A percentile compares a stretch with the other conserved stretches of the same genome.
Conservation (phyloP, 1,139 yeast genomes). For the Meyerozyma smithsonii region DNA sequence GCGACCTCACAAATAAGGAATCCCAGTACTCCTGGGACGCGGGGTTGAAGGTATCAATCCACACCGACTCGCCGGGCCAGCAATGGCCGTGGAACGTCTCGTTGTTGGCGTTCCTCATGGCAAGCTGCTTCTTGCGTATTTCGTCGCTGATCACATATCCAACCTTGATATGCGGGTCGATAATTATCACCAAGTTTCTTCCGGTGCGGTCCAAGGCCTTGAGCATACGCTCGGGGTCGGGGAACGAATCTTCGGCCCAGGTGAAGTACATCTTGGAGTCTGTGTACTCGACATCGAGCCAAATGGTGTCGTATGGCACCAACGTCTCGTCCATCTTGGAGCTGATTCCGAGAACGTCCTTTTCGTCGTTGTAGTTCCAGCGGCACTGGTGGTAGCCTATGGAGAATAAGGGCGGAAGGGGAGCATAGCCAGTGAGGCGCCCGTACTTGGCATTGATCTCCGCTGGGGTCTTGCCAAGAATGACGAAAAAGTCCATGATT, state of each 20-base stretch:
- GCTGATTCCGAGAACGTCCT: conserved; percentile 71
- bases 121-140: conserved; percentile 31
- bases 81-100: conserved; percentile 76
- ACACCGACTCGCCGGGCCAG: conserved; percentile 96
- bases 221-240: conserved; percentile 69
- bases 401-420: conserved; percentile 75
- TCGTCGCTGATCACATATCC: conserved; percentile 62
- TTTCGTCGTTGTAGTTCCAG: conserved; percentile 92
- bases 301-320: conserved; percentile 87
- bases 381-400: conserved; percentile 94
- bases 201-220: conserved; percentile 62
- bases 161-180: conserved; percentile 86
- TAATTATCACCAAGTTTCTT: conserved; percentile 75
- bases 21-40: conserved; percentile 60
- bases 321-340: conserved; percentile 63
- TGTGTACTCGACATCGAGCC: conserved; percentile 95
- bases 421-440: conserved; percentile 65
- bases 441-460: conserved; percentile 64
- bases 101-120: conserved; percentile 36
- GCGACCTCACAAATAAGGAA: conserved; percentile 19
- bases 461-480: conserved; percentile 59
- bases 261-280: conserved; percentile 84
- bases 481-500: conserved; percentile 65
- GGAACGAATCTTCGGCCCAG: conserved; percentile 76
- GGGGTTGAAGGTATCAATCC: conserved; percentile 85